These are phyloP conservation scores for Ogataea trehaloabstinens DNA, from an alignment of 805 yeast species.

Conservation along the genomic window DNA sequence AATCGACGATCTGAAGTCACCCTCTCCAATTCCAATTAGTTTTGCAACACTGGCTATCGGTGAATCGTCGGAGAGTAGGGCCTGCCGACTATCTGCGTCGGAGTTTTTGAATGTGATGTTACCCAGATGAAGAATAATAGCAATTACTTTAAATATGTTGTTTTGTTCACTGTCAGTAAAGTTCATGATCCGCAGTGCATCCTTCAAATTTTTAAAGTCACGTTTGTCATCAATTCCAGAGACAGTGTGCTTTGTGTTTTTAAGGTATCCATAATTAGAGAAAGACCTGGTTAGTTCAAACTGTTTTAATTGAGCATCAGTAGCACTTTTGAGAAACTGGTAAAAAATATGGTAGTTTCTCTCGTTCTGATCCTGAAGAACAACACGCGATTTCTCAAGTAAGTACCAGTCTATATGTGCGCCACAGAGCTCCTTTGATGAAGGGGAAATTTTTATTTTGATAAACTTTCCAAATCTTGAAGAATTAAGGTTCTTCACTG, in stretches of 20 bases:
- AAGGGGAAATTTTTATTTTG: slow-evolving; percentile 67
- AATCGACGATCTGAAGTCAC: slow-evolving; percentile 54
- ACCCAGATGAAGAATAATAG: slow-evolving; percentile 82
- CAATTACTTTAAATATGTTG: slow-evolving; percentile 62
- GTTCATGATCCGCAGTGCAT: slow-evolving; percentile 74
- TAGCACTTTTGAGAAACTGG: slow-evolving; percentile 72
- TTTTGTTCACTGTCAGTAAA: slow-evolving; percentile 53
- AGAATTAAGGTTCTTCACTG: slow-evolving; percentile 89
- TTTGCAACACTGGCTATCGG: slow-evolving; percentile 52
- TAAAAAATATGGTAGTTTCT: slow-evolving; percentile 94
- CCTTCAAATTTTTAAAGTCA: slow-evolving; percentile 61
- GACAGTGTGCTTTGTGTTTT: slow-evolving; percentile 52
- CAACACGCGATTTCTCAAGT: slow-evolving; percentile 90
- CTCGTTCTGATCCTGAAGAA: slow-evolving; percentile 69
- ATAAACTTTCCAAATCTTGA: slow-evolving; percentile 97
- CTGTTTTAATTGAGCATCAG: slow-evolving; percentile 45
- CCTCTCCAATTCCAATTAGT: slow-evolving; percentile 59
- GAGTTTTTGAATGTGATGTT: slow-evolving; percentile 70
- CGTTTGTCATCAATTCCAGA: slow-evolving; percentile 72
- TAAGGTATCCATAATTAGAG: slow-evolving; percentile 57
- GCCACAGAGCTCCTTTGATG: slow-evolving; percentile 66
- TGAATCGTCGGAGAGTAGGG: slow-evolving; percentile 53
- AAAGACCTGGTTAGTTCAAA: slow-evolving; percentile 41
- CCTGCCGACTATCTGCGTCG: slow-evolving; percentile 65
- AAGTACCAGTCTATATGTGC: slow-evolving; percentile 95